These are phyloP conservation scores for Porpolomopsis calyptriformis DNA, from an alignment of 768 basidiomycete species.

Conservation along the genomic window DNA sequence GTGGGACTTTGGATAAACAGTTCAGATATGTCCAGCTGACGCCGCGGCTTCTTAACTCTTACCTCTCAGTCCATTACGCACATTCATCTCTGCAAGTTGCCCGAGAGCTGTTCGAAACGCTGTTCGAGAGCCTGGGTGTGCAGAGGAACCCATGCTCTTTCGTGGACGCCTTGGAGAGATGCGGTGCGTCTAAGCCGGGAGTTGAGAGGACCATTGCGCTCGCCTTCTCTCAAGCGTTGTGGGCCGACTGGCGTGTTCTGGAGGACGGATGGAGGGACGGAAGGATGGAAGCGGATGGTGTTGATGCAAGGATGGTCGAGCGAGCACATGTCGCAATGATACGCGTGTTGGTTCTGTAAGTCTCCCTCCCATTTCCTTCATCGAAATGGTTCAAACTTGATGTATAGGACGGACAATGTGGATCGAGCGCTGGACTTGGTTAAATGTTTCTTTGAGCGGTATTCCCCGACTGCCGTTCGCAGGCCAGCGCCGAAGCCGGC, in stretches of 20 bases:
- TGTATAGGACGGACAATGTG: conserved; percentile 35
- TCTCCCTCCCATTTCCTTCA: conserved; percentile 9
- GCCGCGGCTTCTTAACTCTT: conserved; percentile 64
- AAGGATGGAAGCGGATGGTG: conserved; percentile 14
- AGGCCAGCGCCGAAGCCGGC: conserved; percentile 31
- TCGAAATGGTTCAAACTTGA: background rate
- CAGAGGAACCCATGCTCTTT: conserved; percentile 44
- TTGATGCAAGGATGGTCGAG: conserved; percentile 49
- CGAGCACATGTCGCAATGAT: conserved; percentile 61
- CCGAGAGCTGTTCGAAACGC: conserved; percentile 36
- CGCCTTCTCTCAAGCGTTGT: conserved; percentile 49
- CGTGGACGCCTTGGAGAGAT: conserved; percentile 59
- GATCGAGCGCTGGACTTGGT: conserved; percentile 48
- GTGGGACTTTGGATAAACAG: conserved; percentile 18
- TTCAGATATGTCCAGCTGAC: conserved; percentile 53
- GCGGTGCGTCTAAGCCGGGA: conserved; percentile 33
- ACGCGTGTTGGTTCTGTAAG: conserved; percentile 52
- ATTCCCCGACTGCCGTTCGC: conserved; percentile 48
- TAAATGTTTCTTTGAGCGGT: conserved; percentile 49
- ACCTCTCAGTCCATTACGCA: conserved; percentile 64
- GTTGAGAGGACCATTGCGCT: conserved; percentile 39
- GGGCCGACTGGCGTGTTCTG: conserved; percentile 49
- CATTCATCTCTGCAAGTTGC: conserved; percentile 40
- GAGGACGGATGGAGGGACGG: conserved; percentile 29
- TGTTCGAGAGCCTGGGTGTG: conserved; percentile 37